phyloP scores from a whole-genome alignment of 805 yeast species.

The Candida patagonica region DNA sequence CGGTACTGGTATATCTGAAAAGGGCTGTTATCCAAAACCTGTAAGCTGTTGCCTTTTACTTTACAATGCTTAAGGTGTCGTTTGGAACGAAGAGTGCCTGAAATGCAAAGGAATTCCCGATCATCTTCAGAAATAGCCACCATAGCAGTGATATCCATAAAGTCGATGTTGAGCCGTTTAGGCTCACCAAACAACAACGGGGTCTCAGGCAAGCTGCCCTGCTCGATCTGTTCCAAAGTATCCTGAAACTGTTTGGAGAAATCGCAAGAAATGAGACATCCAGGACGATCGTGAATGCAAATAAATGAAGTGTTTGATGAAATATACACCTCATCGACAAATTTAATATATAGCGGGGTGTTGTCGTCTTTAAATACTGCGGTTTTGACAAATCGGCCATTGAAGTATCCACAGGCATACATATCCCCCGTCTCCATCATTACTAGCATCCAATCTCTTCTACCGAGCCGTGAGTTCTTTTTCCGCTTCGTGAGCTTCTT shows the following conservation, averaged over 20 bases:
- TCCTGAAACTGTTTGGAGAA: not conserved
- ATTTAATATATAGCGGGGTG: not conserved
- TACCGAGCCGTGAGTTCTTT: not conserved
- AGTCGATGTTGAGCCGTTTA: not conserved
- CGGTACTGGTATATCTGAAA: not conserved
- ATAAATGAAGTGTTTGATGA: not conserved
- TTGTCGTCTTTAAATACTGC: not conserved
- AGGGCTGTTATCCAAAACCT: not conserved
- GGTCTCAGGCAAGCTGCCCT: conserved; percentile 1
- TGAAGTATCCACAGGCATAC: not conserved
- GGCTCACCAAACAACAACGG: not conserved
- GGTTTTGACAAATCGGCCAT: not conserved
- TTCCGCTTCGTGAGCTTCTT: not conserved
- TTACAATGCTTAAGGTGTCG: not conserved
- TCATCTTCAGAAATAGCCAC: not conserved
- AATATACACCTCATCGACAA: not conserved
- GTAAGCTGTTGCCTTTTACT: not conserved
- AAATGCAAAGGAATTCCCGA: not conserved
- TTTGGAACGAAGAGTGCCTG: not conserved
- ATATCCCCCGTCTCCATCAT: not conserved
- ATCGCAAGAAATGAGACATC: not conserved
- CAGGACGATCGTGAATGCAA: not conserved
- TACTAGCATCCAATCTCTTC: not conserved
- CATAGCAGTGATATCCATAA: not conserved
- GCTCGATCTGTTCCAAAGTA: not conserved